Evolutionary conservation across 352 stramenopile genomes (phyloP), one percentile per base, ranked within the genome.

Genomic region (Phytophthora crassamura): DNA sequence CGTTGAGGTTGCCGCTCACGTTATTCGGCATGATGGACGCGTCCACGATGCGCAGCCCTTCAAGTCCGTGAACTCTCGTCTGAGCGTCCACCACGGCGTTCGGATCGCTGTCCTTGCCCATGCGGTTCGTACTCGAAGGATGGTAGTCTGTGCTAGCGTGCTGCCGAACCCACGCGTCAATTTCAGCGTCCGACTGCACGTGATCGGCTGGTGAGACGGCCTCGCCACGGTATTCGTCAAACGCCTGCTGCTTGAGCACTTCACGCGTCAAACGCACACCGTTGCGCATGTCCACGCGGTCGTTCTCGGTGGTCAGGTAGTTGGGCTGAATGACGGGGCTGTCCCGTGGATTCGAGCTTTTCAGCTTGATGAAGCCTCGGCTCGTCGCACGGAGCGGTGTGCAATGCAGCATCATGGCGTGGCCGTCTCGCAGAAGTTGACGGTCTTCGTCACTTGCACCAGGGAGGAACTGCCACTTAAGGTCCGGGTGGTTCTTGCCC

Each of bases 11-110:
- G 28, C 93, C 94, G 58, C 91, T 98, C 48, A 97, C 76, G 47
- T 98, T 97, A 66, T 88, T 91, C 22, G 93, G 93, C 80, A 98
- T 98, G 67, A 97, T 88, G 16, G 88, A 97, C 5, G 94, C 93
- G 63, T 98, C 94, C 2, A 93, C 91, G 11, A 98, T 68, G 15
- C 90, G 81, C 22, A 98, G 74, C 39, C 82, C 78, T 16, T 96
- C 76, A n/a, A 97, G 47, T 7, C 90, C 91, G 36, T 93, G 81
- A 15, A 98, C 90, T 22, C 74, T 67, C 14, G 95, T 86, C 35
- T 79, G 49, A 18, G 84, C 65, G 56, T 98, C 86, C n/a, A 98
- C 89, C 30, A 98, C 94, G 10, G 83, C 78, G 58, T 78, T 84
- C 10, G 7, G 2, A n/a, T 66, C 62, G 18, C 75, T 69, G 43